Evolutionary conservation across 441 rosid species (phyloP).

Genomic region (Adansonia rubrostipa): DNA sequence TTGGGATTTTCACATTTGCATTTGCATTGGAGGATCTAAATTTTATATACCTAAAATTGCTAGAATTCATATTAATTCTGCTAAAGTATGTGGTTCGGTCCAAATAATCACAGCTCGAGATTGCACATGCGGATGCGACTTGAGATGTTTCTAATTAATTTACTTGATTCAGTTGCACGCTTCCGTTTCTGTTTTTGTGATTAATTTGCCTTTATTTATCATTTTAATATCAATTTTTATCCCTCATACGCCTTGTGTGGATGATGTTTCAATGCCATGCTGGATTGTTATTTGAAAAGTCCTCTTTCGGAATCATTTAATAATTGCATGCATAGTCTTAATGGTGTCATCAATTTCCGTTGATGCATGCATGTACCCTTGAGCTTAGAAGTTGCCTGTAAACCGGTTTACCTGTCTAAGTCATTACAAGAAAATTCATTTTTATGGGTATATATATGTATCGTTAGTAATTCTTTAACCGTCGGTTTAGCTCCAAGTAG

Average conservation of each 20-base stretch:
- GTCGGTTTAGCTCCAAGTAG: too few species aligned
- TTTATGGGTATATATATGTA: too few species aligned
- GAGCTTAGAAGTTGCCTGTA: too few species aligned
- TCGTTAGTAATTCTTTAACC: too few species aligned
- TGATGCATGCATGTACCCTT: too few species aligned
- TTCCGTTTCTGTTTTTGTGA: conserved; percentile 26
- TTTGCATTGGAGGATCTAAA: conserved; percentile 31
- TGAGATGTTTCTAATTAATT: conserved; percentile 38
- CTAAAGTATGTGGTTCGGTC: conserved; percentile 15
- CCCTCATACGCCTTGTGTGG: neutral
- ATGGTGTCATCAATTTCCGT: too few species aligned
- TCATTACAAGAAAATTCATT: too few species aligned
- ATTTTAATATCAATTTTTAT: neutral
- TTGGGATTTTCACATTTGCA: conserved; percentile 48
- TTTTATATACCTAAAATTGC: neutral
- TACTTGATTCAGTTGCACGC: conserved; percentile 52
- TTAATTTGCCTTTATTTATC: neutral
- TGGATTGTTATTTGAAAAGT: too few species aligned
- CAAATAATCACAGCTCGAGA: conserved; percentile 35
- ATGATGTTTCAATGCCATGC: neutral
- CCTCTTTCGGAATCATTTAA: too few species aligned
- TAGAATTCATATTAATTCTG: neutral
- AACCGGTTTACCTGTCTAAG: too few species aligned
- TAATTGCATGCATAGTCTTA: too few species aligned
- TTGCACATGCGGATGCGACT: conserved; percentile 47